Conservation (phyloP, 106 monocot species). For the Apostasia shenzhenica region DNA sequence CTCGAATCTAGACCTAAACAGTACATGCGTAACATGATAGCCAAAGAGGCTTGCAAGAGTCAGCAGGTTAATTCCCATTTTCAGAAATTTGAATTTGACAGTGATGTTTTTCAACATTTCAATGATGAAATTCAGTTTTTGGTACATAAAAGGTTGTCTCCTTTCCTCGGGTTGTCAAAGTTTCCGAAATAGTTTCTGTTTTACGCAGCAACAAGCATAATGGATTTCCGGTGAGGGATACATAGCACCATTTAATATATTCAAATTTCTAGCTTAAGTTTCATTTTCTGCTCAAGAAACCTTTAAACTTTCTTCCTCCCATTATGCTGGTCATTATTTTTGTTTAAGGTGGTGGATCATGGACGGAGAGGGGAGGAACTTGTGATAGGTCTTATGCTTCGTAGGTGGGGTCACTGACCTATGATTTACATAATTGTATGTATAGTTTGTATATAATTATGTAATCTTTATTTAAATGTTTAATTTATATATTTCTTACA, state of each 20-base stretch:
- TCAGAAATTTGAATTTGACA: background rate
- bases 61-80: conserved; percentile 43
- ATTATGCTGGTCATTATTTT: conserved; percentile 8
- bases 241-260: background rate
- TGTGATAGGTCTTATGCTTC: conserved; percentile 89
- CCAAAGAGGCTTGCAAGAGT: conserved; percentile 75
- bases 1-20: conserved; percentile 88
- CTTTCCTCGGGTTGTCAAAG: conserved; percentile 75
- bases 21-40: conserved; percentile 85
- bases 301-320: background rate
- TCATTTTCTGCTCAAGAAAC: background rate
- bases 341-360: conserved; percentile 67
- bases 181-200: conserved; percentile 69
- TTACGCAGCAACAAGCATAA: conserved; percentile 82
- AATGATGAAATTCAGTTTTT: background rate
- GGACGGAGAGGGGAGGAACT: conserved; percentile 60
- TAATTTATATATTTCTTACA: background rate
- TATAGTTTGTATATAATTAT: background rate
- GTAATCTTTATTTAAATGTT: background rate
- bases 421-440: background rate
- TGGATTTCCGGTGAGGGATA: conserved; percentile 83
- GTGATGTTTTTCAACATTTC: background rate
- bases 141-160: conserved; percentile 48
- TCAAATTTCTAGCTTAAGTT: background rate
- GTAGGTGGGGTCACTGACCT: conserved; percentile 41